Conservation (phyloP, 2,329 filamentous ascomycete genomes). For the Amauroascus niger region DNA sequence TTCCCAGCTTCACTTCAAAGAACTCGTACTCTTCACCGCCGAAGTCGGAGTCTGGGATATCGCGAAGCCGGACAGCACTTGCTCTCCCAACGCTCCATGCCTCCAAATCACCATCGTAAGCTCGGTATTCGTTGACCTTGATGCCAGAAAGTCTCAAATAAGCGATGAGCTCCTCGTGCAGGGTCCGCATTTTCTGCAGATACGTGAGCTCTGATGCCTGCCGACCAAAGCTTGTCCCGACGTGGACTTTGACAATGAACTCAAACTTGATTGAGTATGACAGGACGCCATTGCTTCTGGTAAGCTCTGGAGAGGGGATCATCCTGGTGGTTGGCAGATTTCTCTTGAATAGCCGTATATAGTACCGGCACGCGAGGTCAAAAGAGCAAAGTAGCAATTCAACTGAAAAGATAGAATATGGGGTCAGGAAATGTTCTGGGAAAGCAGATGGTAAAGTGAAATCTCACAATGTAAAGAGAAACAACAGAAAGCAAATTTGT, state of each 20-base stretch:
- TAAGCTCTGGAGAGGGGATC: background rate
- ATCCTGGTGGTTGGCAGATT: background rate
- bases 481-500: conserved; percentile 1
- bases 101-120: background rate
- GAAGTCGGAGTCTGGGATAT: conserved; percentile 8
- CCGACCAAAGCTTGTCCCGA: background rate
- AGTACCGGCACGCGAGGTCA: too few relatives aligned
- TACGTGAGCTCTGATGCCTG: background rate
- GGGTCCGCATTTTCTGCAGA: background rate
- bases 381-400: background rate
- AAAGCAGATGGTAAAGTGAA: background rate
- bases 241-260: conserved; percentile 16
- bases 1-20: conserved; percentile 14
- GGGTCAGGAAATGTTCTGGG: background rate
- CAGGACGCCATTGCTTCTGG: background rate
- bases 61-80: background rate
- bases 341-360: background rate
- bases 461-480: background rate
- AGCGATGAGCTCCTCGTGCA: conserved; percentile 13
- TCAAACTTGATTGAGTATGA: conserved; percentile 17
- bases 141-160: conserved; percentile 10
- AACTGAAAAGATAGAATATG: background rate
- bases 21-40: conserved; percentile 11
- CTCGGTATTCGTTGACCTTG: conserved; percentile 12
- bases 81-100: conserved; percentile 15